Percentiles rank a stretch among this genome's conserved stretches.
These are phyloP conservation scores for Penium margaritaceum DNA, from an alignment of 139 green algal genomes.

Conservation along the genomic window DNA sequence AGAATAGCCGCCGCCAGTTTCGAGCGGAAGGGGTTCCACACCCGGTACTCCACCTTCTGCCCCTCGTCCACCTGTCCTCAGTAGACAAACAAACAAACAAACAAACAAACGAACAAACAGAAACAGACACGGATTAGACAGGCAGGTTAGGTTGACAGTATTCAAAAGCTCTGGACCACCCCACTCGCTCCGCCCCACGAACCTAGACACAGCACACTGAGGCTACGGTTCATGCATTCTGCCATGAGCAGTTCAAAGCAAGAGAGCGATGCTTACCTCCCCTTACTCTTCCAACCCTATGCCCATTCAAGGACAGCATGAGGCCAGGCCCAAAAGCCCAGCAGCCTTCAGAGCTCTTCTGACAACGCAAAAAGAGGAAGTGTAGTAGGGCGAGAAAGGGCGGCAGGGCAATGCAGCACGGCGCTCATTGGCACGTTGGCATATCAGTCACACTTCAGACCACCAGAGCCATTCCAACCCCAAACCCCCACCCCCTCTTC, in stretches of 20 bases:
- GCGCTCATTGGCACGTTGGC: no score
- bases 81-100: neutral
- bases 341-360: neutral
- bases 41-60: slow-evolving; percentile 93
- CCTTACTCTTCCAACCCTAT: neutral
- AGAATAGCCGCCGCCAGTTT: slow-evolving; percentile 96
- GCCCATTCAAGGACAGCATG: neutral
- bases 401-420: no score
- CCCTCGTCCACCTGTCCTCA: slow-evolving; percentile 55
- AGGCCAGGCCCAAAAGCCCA: neutral
- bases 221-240: no score
- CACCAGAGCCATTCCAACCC: no score
- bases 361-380: neutral
- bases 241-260: no score
- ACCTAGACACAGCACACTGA: neutral
- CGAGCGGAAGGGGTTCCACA: slow-evolving; percentile 98
- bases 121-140: neutral
- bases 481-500: no score
- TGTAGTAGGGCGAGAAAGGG: no score
- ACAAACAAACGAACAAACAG: neutral
- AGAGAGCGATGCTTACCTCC: no score
- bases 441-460: no score
- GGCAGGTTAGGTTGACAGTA: neutral
- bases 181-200: neutral
- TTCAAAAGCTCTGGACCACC: neutral